Evolutionary conservation across 371 early-diverging fungal genomes (phyloP).

Genomic region (Dichotomocladium elegans): DNA sequence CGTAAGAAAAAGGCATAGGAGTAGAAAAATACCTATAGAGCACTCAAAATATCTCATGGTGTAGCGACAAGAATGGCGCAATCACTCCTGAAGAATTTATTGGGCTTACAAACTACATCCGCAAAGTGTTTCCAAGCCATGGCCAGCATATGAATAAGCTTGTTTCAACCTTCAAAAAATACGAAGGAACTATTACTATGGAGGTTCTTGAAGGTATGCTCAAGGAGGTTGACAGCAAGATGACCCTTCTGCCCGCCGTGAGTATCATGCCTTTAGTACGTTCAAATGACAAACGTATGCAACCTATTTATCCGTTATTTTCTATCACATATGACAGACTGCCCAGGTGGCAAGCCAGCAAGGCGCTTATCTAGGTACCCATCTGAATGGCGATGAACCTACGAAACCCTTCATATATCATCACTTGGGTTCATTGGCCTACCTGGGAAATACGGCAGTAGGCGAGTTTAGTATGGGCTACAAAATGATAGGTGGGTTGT

Average conservation of each 20-base stretch:
- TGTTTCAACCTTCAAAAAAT: slow-evolving; percentile 48
- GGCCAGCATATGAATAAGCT: slow-evolving; percentile 51
- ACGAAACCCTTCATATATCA: slow-evolving; percentile 60
- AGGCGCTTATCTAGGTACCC: slow-evolving; percentile 64
- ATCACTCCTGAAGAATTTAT: slow-evolving; percentile 52
- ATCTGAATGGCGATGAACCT: slow-evolving; percentile 37
- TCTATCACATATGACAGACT: too few relatives aligned
- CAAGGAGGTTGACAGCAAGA: slow-evolving; percentile 56
- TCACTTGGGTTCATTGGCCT: slow-evolving; percentile 78
- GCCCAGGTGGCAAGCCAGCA: slow-evolving; percentile 91
- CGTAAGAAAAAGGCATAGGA: slow-evolving; percentile 18
- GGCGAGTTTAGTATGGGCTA: slow-evolving; percentile 58
- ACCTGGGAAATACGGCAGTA: slow-evolving; percentile 76
- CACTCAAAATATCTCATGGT: too few relatives aligned
- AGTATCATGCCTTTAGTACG: background rate
- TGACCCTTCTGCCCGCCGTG: slow-evolving; percentile 75
- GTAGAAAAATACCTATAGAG: too few relatives aligned
- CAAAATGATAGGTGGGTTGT: slow-evolving; percentile 55
- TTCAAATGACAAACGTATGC: background rate
- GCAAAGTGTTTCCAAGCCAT: slow-evolving; percentile 48
- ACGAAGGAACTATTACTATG: slow-evolving; percentile 57
- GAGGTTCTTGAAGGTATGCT: slow-evolving; percentile 58
- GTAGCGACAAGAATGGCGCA: slow-evolving; percentile 41
- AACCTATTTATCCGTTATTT: background rate
- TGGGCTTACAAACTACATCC: slow-evolving; percentile 30